These are phyloP conservation scores for Termitomyces sp. DNA, from an alignment of 768 basidiomycete species.

Conservation along the genomic window DNA sequence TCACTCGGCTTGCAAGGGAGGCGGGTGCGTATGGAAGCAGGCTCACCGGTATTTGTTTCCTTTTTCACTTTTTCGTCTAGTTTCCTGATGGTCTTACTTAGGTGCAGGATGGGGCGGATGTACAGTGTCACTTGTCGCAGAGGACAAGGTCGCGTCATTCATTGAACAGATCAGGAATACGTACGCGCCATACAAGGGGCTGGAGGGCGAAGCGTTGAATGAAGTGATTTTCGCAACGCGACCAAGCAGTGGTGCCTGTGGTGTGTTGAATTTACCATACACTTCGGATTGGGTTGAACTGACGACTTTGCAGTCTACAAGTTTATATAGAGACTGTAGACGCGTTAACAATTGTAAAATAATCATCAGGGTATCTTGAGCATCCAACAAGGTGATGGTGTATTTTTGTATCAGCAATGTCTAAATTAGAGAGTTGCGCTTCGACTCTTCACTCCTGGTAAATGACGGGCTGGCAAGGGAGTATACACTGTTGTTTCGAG, in stretches of 20 bases:
- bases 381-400: background rate
- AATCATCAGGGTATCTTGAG: no score
- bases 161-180: constrained; percentile 51
- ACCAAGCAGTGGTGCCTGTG: constrained; percentile 78
- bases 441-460: no score
- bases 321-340: background rate
- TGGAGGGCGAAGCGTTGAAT: constrained; percentile 52
- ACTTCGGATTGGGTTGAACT: background rate
- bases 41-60: constrained; percentile 59
- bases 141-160: constrained; percentile 56
- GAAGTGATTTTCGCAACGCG: constrained; percentile 80
- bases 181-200: constrained; percentile 58
- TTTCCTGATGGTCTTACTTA: constrained; percentile 20
- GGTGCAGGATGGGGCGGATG: constrained; percentile 93
- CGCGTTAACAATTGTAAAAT: no score
- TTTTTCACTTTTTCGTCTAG: background rate
- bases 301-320: constrained; percentile 2
- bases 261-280: constrained; percentile 18
- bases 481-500: no score
- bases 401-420: no score
- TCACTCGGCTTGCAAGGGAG: constrained; percentile 55
- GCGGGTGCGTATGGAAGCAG: constrained; percentile 80
- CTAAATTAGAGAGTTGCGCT: no score
- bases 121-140: constrained; percentile 75
- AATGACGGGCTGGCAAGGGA: no score